Percentiles rank a stretch among this genome's conserved stretches.
phyloP scores from a whole-genome alignment of 164 flowering plant species.

The Dillenia suffruticosa region DNA sequence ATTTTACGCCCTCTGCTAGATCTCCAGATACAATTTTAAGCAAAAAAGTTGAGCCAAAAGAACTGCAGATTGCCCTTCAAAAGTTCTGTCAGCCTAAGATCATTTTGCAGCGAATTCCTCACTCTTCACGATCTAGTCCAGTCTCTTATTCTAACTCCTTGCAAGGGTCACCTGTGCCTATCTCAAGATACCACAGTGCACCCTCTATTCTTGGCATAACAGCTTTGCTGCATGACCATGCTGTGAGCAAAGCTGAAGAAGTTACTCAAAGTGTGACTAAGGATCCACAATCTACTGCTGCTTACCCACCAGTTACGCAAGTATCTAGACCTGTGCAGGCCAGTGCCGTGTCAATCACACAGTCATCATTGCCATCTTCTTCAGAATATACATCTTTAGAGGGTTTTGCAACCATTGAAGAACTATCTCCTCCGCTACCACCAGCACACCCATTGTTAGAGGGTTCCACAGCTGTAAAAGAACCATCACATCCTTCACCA shows the following conservation, averaged over 20 bases:
- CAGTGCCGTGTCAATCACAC: conserved; percentile 4
- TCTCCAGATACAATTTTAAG: conserved; percentile 16
- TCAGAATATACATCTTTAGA: neutral
- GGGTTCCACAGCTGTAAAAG: no score
- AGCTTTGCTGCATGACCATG: conserved; percentile 54
- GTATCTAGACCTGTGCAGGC: conserved; percentile 12
- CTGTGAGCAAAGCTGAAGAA: conserved; percentile 18
- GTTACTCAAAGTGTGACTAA: conserved; percentile 6
- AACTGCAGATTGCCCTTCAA: conserved; percentile 38
- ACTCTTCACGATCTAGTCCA: conserved; percentile 39
- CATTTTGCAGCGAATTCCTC: conserved; percentile 41
- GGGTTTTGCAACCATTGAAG: no score
- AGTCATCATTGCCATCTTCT: conserved; percentile 17
- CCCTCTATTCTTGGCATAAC: conserved; percentile 76
- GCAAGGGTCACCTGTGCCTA: conserved; percentile 56
- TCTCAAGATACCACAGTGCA: conserved; percentile 65
- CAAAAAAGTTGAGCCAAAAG: conserved; percentile 30
- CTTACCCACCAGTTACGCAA: conserved; percentile 7
- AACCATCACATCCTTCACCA: conserved; percentile 12
- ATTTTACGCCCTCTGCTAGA: conserved; percentile 5
- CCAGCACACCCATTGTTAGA: conserved; percentile 3
- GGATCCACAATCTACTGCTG: conserved; percentile 7
- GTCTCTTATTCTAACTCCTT: conserved; percentile 39
- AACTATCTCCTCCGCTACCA: conserved; percentile 19
- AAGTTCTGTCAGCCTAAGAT: conserved; percentile 49